These are phyloP conservation scores for Zymoseptoria tritici DNA, from an alignment of 2,329 filamentous ascomycete species.

Conservation along the genomic window DNA sequence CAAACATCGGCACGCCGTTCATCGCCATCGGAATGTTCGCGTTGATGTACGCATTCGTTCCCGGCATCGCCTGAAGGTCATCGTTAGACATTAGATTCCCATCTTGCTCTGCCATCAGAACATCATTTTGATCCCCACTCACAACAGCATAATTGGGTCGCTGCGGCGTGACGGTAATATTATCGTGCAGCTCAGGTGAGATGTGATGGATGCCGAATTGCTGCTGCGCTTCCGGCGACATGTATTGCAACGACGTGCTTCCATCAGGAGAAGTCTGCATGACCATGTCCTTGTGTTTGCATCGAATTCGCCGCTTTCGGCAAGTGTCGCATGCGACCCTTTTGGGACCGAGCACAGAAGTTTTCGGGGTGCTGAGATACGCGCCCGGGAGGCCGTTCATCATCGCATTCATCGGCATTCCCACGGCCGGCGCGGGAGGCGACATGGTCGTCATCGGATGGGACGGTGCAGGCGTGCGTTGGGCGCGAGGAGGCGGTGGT, in stretches of 20 bases:
- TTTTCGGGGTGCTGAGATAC: constrained; percentile 45
- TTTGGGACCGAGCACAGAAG: constrained; percentile 53
- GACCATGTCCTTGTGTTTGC: constrained; percentile 55
- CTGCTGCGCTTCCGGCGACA: constrained; percentile 6
- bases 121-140: constrained; percentile 5
- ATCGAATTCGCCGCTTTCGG: constrained; percentile 54
- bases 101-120: background rate
- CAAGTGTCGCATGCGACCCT: constrained; percentile 56
- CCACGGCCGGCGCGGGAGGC: constrained; percentile 11
- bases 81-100: constrained; percentile 1
- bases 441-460: constrained; percentile 19
- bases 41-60: constrained; percentile 27
- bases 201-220: constrained; percentile 4
- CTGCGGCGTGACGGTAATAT: constrained; percentile 16
- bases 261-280: constrained; percentile 18
- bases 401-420: constrained; percentile 20
- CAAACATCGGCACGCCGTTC: constrained; percentile 54
- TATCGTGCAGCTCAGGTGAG: constrained; percentile 21
- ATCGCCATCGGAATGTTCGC: constrained; percentile 40
- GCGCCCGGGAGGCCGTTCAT: constrained; percentile 20
- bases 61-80: constrained; percentile 17
- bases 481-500: constrained; percentile 7
- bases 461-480: constrained; percentile 18
- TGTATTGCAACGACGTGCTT: constrained; percentile 8
- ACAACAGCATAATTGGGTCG: constrained; percentile 5